These are phyloP conservation scores for Peronospora belbahrii DNA, from an alignment of 352 stramenopile species.

Conservation along the genomic window DNA sequence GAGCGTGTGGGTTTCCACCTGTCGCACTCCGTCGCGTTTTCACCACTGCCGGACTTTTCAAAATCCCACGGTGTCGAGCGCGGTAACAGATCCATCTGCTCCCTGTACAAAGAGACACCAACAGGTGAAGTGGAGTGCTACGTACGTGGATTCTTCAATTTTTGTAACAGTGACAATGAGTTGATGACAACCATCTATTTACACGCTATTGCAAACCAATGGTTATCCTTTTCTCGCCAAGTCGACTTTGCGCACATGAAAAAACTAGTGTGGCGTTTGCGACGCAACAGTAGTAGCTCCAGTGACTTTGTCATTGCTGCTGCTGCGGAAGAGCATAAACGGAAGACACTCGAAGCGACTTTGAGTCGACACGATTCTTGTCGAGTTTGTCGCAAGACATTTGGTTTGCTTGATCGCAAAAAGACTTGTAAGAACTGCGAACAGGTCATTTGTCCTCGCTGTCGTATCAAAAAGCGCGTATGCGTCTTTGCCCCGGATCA, in stretches of 20 bases:
- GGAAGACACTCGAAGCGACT: constrained; percentile 5
- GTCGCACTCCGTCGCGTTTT: constrained; percentile 31
- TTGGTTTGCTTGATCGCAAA: constrained; percentile 18
- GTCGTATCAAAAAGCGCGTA: constrained; percentile 21
- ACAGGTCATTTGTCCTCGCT: constrained; percentile 18
- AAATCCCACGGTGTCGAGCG: constrained; percentile 13
- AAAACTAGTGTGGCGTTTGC: constrained; percentile 20
- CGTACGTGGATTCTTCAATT: constrained; percentile 28
- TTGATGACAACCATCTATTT: constrained; percentile 19
- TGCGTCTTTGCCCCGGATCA: constrained; percentile 8
- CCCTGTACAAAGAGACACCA: constrained; percentile 9
- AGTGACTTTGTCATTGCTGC: constrained; percentile 6
- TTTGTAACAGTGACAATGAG: constrained; percentile 14
- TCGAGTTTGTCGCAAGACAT: constrained; percentile 15
- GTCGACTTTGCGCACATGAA: constrained; percentile 26
- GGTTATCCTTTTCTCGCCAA: constrained; percentile 16
- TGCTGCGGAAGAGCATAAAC: constrained; percentile 1
- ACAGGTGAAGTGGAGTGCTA: constrained; percentile 17
- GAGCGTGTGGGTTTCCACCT: constrained; percentile 40
- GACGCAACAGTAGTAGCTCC: constrained; percentile 2
- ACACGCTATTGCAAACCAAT: constrained; percentile 13
- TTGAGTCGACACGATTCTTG: constrained; percentile 8
- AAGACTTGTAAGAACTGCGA: constrained; percentile 22
- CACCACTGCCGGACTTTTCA: constrained; percentile 10
- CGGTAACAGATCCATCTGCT: constrained; percentile 20